Base-by-base conservation (phyloP, 1,139 yeast species). In the Yamadazyma membranifaciens region DNA sequence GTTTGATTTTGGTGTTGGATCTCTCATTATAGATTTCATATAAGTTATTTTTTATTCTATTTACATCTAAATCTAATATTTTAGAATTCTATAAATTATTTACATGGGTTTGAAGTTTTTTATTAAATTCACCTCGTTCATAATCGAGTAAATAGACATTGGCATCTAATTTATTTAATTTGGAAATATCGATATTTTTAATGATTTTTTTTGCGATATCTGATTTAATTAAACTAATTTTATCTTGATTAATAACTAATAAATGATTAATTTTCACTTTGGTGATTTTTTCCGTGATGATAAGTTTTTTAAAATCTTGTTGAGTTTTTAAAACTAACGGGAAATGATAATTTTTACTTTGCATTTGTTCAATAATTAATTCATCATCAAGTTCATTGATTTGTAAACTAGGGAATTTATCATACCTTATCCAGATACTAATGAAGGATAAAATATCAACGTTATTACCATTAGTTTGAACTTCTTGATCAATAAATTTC, bases 361-460 rank as follows among this genome's bases (percentile, higher is more conserved):
- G 81, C 17, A 42, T 41, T 58, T 83, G 89, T 39, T 67, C 78
- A 33, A 78, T 51, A 9, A 53, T 47, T 6, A 80, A 50, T 33
- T 60, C 55, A 2, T 9, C 26, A 28, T 31, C 41, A 13, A 17
- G 27, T 11, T 14, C 10, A 20, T 17, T 34, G 1, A 81, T 79
- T 7, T 59, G 56, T 12, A 83, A 55, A 2, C 78, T 54, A 3
- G 92, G 91, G 41, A 63, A 73, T 0, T 88, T 88, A 1, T 81
- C 69, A 16, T 72, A 60, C 50, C 78, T 68, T 5, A 73, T 59
- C 88, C 88, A 83, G 1, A 85, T 74, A 45, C 77, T 74, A 48
- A 75, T 65, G 42, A 79, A 76, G 37, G 61, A 48, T 30, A 57
- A 51, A 25, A 73, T 43, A 42, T 74, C 76, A 20, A 64, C 44